Evolutionary conservation across 1,284 basidiomycete genomes (phyloP).

Genomic region (Pyrrhoderma lamaoense): DNA sequence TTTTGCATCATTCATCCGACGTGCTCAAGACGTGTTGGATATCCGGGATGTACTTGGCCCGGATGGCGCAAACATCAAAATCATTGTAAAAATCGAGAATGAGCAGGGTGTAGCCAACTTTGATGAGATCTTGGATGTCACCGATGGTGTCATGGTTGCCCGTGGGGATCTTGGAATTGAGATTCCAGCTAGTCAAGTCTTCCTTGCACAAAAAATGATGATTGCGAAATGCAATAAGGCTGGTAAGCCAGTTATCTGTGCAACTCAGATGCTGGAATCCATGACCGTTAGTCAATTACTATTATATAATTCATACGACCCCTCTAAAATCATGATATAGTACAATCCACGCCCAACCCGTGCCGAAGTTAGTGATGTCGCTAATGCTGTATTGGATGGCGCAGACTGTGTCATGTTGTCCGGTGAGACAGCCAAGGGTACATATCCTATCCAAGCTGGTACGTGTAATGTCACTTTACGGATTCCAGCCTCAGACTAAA

Average conservation of each 20-base stretch:
- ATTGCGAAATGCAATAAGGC: constrained; percentile 96
- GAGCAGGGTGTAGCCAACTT: constrained; percentile 97
- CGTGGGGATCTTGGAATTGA: constrained; percentile 98
- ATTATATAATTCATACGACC: constrained; percentile 19
- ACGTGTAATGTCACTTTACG: constrained; percentile 24
- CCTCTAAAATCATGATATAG: constrained; percentile 31
- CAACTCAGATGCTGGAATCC: constrained; percentile 99
- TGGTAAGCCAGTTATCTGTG: constrained; percentile 97
- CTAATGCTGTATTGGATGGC: constrained; percentile 95
- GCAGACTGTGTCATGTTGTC: constrained; percentile 99
- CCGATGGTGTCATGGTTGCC: constrained; percentile 98
- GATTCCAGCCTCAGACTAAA: constrained; percentile 19
- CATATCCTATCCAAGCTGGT: constrained; percentile 91
- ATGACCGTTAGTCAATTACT: constrained; percentile 73
- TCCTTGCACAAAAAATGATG: constrained; percentile 99
- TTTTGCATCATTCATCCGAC: constrained; percentile 96
- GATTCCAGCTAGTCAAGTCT: constrained; percentile 96
- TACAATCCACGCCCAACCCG: constrained; percentile 96
- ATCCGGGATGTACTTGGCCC: constrained; percentile 88
- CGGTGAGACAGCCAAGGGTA: constrained; percentile 94
- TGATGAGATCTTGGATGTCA: constrained; percentile 90
- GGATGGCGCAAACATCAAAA: constrained; percentile 90
- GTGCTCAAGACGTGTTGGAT: constrained; percentile 85
- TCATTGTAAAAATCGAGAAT: constrained; percentile 98
- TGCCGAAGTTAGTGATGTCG: constrained; percentile 95